These are phyloP conservation scores for Microdochium nivale DNA, from an alignment of 2,329 filamentous ascomycete species.

Conservation along the genomic window DNA sequence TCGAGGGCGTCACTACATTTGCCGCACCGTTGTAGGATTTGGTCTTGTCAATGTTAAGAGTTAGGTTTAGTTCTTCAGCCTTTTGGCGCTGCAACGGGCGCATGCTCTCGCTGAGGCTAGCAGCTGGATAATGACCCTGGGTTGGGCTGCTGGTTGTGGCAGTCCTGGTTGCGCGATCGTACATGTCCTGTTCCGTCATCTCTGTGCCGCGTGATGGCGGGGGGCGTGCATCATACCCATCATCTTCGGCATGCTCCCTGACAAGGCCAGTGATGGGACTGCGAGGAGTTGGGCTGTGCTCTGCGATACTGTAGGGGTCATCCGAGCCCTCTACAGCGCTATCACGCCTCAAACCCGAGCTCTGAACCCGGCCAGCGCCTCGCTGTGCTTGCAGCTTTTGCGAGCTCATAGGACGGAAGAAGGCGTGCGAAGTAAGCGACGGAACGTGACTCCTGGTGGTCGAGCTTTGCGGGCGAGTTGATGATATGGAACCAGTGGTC, in stretches of 20 bases:
- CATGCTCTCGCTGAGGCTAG: conserved; percentile 69
- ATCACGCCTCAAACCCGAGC: conserved; percentile 15
- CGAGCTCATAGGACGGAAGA: conserved; percentile 95
- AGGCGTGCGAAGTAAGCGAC: conserved; percentile 78
- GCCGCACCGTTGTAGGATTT: conserved; percentile 45
- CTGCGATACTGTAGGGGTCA: conserved; percentile 36
- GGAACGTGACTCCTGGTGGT: conserved; percentile 82
- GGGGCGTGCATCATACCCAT: conserved; percentile 44
- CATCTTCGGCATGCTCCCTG: conserved; percentile 28
- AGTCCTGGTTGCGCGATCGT: conserved; percentile 44
- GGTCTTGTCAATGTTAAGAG: conserved; percentile 49
- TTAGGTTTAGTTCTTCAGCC: conserved; percentile 34
- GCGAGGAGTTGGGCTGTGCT: conserved; percentile 48
- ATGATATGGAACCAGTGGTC: conserved; percentile 30
- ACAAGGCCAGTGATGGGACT: conserved; percentile 20
- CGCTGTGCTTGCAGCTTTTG: conserved; percentile 88
- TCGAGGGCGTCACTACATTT: conserved; percentile 50
- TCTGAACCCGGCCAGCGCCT: conserved; percentile 41
- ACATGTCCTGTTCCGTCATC: conserved; percentile 64
- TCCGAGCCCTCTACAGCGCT: conserved; percentile 22
- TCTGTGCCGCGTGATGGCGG: conserved; percentile 74
- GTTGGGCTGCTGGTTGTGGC: conserved; percentile 70
- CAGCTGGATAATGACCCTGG: conserved; percentile 42
- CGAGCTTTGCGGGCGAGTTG: conserved; percentile 54
- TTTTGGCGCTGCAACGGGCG: conserved; percentile 58